Evolutionary conservation across 345 rosid genomes (phyloP), one percentile per base, ranked within the genome.

Genomic region (Dovyalis caffra): DNA sequence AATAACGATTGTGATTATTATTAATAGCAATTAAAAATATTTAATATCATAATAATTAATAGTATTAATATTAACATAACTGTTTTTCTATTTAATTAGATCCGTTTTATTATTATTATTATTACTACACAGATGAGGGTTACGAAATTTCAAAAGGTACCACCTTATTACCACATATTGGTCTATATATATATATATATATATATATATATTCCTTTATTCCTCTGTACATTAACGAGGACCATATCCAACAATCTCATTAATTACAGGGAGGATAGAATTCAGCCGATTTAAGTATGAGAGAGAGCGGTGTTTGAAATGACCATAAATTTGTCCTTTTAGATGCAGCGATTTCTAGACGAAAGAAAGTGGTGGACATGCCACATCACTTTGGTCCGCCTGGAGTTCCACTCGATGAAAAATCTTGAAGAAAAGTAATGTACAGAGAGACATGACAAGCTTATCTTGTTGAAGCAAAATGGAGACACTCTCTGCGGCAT

Each of bases 331-430:
- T 23, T 23, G 15, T 56, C 61, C 28, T 9, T 51, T 23, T 23
- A 51, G 1, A 10, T 21, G 20, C 25, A 2, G 57, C 9, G 11
- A 51, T 51, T 18, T 51, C 25, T 0, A 0, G 1, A 43, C 49
- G 49, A 43, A 3, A 43, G 49, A 2, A 43, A 53, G 61, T 9
- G 61, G 61, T 8, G 1, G 58, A 28, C 6, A 8, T 2, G 28
- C 35, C 7, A 21, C 63, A 51, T 51, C 11, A 31, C 23, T 11
- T 14, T 73, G 67, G 25, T 37, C 74, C 18, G 16, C 68, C 45
- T 47, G 40, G 66, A 78, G 37, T 35, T 5, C 77, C 74, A 35
- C 77, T 49, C 7, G 26, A 1, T 25, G 51, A n/a, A 60, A 26
- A 23, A n/a, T 56, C 28, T 8, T 23, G 28, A 56, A n/a, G 60